Evolutionary conservation across 495 filamentous ascomycete genomes (phyloP), one percentile per base, ranked within the genome.

Genomic region (Aspergillus sclerotiicarbonarius): DNA sequence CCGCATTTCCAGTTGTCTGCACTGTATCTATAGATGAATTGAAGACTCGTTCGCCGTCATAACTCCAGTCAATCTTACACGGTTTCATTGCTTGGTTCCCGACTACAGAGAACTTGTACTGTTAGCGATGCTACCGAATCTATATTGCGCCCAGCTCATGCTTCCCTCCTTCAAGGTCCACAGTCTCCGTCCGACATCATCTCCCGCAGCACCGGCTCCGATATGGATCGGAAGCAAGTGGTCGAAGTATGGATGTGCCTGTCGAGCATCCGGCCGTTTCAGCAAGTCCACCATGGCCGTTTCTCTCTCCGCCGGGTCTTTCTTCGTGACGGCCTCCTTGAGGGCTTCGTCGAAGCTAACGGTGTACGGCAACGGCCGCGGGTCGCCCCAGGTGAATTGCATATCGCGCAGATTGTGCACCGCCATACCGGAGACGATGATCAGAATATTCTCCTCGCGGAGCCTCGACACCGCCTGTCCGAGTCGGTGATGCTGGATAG

Each of bases 361-460:
- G n/a, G 80, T 77, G 68, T 91, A 91, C n/a, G 84, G 84, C 65
- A 87, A 39, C 2, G 83, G 81, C 15, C 58, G 66, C 16, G 78
- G 63, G n/a, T 75, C 70, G 6, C 72, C 78, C 51, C 67, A 71
- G 1, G 77, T 67, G 49, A 74, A 74, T 10, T 76, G 75, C 58
- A 87, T 20, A 62, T 91, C 89, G n/a, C 84, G 79, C 37, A 92
- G 77, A 66, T 94, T 94, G 65, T 94, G 91, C 20, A 92, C 91
- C 1, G 87, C 87, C 90, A 93, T 92, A n/a, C 91, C 90, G 0
- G 89, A 87, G 18, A 82, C 81, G 44, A 96, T 84, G 48, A 95
- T 85, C 32, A 89, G 75, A 49, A 94, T 80, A 46, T 83, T 82
- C 58, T 92, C 83, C 35, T 89, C 84, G 25, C 91, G 85, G 6